These are phyloP conservation scores for Paspalum vaginatum DNA, from an alignment of 176 grass and related monocot species.

Conservation along the genomic window DNA sequence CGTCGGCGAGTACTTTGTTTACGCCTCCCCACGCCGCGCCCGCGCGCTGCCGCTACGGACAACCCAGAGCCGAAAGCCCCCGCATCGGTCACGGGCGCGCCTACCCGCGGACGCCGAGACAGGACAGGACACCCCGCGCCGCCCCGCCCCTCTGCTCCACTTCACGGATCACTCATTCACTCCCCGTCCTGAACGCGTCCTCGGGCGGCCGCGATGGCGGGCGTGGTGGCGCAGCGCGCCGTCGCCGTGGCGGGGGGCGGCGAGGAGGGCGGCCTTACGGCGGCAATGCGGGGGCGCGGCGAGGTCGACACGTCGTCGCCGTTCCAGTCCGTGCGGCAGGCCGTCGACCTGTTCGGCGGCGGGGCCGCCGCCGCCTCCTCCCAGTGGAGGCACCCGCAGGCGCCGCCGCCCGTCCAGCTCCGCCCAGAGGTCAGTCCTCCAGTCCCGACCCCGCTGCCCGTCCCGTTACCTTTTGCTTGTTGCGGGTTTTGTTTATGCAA, in stretches of 20 bases:
- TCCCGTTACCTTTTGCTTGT: not conserved
- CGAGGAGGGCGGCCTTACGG: not conserved
- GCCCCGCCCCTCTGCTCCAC: not conserved
- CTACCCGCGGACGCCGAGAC: not conserved
- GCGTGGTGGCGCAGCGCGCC: constrained; percentile 26
- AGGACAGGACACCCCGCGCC: not conserved
- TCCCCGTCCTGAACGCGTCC: no score
- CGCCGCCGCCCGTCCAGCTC: constrained; percentile 54
- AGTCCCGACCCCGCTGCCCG: not conserved
- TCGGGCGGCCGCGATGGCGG: constrained; percentile 8
- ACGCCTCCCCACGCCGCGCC: not conserved
- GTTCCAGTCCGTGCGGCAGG: constrained; percentile 84
- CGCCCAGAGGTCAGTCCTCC: constrained; percentile 70
- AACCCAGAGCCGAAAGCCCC: constrained; percentile 9
- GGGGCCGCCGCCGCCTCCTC: constrained; percentile 29
- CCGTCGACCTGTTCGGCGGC: constrained; percentile 74
- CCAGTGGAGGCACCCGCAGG: constrained; percentile 45
- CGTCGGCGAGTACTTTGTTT: no score
- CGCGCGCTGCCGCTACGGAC: constrained; percentile 29
- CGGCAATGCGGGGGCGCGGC: constrained; percentile 50
- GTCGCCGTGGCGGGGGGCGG: not conserved
- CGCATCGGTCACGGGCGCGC: constrained; percentile 33
- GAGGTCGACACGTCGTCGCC: constrained; percentile 89
- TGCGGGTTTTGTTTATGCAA: constrained; percentile 10
- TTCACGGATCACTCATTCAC: not conserved